A percentile compares a stretch with the other conserved stretches of the same genome.
These are phyloP conservation scores for Collybia nuda DNA, from an alignment of 768 basidiomycete species.

Conservation along the genomic window DNA sequence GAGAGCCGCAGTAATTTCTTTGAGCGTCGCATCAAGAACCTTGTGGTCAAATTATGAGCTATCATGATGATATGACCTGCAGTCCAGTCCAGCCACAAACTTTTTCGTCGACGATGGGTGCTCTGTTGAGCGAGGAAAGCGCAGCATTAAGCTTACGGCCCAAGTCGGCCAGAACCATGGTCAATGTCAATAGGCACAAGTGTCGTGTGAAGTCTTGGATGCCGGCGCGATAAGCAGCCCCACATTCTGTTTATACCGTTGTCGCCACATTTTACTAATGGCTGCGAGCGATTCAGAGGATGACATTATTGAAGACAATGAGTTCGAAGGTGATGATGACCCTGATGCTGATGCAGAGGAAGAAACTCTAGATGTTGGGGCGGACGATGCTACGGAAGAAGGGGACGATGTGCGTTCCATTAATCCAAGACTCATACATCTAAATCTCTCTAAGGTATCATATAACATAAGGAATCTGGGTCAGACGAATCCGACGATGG, in stretches of 20 bases:
- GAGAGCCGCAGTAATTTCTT: slow-evolving; percentile 92
- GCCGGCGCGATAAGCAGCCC: too few relatives aligned
- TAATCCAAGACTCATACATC: not conserved
- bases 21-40: slow-evolving; percentile 92
- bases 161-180: slow-evolving; percentile 95
- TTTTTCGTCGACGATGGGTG: slow-evolving; percentile 89
- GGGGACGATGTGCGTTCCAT: slow-evolving; percentile 63
- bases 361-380: slow-evolving; percentile 35
- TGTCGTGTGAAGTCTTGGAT: slow-evolving; percentile 17
- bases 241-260: too few relatives aligned
- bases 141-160: slow-evolving; percentile 94
- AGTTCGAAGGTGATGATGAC: slow-evolving; percentile 52
- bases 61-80: not conserved
- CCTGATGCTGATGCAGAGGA: slow-evolving; percentile 54
- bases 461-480: slow-evolving; percentile 46
- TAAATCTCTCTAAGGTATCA: slow-evolving; percentile 4
- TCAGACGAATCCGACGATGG: slow-evolving; percentile 62
- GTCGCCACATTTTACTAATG: slow-evolving; percentile 28
- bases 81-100: slow-evolving; percentile 35
- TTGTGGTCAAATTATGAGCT: slow-evolving; percentile 28
- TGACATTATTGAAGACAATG: slow-evolving; percentile 58
- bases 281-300: slow-evolving; percentile 63
- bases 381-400: slow-evolving; percentile 64
- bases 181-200: slow-evolving; percentile 20
- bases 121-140: slow-evolving; percentile 83